phyloP scores from a whole-genome alignment of 2,329 filamentous ascomycete genomes.

The Fusarium albidum region DNA sequence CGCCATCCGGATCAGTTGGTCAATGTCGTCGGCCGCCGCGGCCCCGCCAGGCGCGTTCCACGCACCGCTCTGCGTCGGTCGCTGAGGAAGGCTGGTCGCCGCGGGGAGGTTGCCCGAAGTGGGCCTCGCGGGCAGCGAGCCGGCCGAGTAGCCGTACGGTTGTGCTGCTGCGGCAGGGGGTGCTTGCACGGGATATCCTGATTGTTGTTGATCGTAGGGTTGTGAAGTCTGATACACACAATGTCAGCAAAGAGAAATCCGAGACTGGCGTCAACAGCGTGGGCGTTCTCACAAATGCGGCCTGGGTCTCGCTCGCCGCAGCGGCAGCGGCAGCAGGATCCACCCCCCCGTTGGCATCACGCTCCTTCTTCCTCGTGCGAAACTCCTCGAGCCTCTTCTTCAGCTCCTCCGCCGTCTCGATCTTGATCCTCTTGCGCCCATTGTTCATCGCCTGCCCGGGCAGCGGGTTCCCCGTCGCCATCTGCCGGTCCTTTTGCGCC shows the following conservation, averaged over 20 bases:
- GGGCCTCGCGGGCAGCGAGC: slow-evolving; percentile 56
- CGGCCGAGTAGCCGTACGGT: slow-evolving; percentile 48
- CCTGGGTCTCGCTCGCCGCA: slow-evolving; percentile 56
- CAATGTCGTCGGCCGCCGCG: slow-evolving; percentile 65
- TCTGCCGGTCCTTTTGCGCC: slow-evolving; percentile 82
- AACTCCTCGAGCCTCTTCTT: slow-evolving; percentile 83
- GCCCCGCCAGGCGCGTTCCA: slow-evolving; percentile 38
- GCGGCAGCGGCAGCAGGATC: slow-evolving; percentile 38
- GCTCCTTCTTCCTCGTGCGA: slow-evolving; percentile 72
- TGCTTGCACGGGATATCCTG: slow-evolving; percentile 38
- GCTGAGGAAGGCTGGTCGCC: slow-evolving; percentile 54
- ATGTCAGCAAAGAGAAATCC: slow-evolving; percentile 27
- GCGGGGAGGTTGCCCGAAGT: slow-evolving; percentile 47
- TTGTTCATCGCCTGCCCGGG: slow-evolving; percentile 71
- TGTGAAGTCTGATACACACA: slow-evolving; percentile 46
- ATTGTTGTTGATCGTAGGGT: slow-evolving; percentile 33
- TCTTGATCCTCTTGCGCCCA: slow-evolving; percentile 74
- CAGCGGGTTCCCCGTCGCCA: slow-evolving; percentile 83
- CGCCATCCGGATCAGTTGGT: slow-evolving; percentile 70
- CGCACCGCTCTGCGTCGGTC: slow-evolving; percentile 49
- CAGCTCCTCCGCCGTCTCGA: slow-evolving; percentile 79
- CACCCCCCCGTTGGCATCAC: slow-evolving; percentile 57
- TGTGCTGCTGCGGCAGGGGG: slow-evolving; percentile 33
- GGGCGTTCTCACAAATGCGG: slow-evolving; percentile 62
- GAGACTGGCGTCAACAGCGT: too few relatives aligned